Evolutionary conservation across 371 early-diverging fungal species (phyloP), one percentile per base, ranked within the genome.

Genomic region (Syncephalastrum contaminatum): DNA sequence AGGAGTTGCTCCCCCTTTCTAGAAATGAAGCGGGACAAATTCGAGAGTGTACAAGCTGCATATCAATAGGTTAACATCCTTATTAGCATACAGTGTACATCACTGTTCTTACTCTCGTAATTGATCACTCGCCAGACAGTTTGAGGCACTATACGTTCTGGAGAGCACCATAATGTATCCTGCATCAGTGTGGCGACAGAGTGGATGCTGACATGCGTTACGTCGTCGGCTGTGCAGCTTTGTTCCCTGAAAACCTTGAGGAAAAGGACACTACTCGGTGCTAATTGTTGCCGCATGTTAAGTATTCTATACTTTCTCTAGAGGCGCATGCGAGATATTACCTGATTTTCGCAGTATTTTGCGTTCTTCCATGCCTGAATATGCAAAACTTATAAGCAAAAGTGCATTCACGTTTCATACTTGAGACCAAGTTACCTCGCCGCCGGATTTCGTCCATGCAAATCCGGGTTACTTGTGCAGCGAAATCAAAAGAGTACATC

Each of bases 111-210:
- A 74, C 77, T 74, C 41, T 73, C 69, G 51, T 77, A 77, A 53
- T 77, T 73, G 27, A 77, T 77, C 15, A 58, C 58, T 44, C 69
- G 53, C 77, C 74, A 77, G 14, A 64, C 69, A 45, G 64, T 77
- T 48, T 66, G 69, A 19, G 74, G 62, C n/a, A 77, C 62, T 24
- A 77, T 74, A 14, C 74, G 63, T 39, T 77, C 77, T 41, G 65
- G 72, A 46, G 70, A 59, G 25, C 70, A 62, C 74, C 72, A 73
- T 4, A 77, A 59, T 1, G 64, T 67, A 56, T 70, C 74, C 43
- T 70, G 74, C 77, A 77, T 77, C 57, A 77, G 52, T n/a, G 74
- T 73, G 10, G 77, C 77, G 14, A 77, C 74, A 6, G 74, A 70
- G 48, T 77, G 74, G 36, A 77, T 72, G 46, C 64, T 63, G 41